These are phyloP conservation scores for Oryza glaberrima DNA, from an alignment of 176 grass and related monocot genomes.

Conservation along the genomic window DNA sequence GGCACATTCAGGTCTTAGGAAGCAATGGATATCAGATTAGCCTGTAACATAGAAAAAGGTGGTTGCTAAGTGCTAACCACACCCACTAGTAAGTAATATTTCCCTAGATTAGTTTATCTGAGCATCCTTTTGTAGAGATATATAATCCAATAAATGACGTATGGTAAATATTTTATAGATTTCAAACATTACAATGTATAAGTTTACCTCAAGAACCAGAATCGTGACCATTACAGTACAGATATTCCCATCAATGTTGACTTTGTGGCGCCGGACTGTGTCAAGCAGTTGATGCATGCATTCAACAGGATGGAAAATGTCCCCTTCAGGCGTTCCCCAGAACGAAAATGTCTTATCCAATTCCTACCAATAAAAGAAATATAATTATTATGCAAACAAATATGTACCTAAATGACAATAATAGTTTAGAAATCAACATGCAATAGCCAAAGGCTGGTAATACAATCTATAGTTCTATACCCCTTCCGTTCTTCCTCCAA, in stretches of 20 bases:
- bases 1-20: slow-evolving; percentile 10
- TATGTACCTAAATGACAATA: not conserved
- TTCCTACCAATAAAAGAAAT: slow-evolving; percentile 54
- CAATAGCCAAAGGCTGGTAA: not conserved
- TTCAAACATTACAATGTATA: slow-evolving; percentile 21
- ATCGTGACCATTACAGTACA: slow-evolving; percentile 96
- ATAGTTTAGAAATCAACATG: slow-evolving; percentile 21
- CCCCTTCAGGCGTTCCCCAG: slow-evolving; percentile 86
- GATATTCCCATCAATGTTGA: slow-evolving; percentile 96
- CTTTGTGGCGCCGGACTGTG: slow-evolving; percentile 79
- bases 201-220: slow-evolving; percentile 90
- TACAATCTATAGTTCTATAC: not conserved
- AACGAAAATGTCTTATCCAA: slow-evolving; percentile 79
- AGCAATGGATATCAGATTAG: slow-evolving; percentile 1
- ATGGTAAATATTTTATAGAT: slow-evolving; percentile 6
- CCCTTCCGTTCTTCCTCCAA: not conserved
- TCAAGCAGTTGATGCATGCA: slow-evolving; percentile 97
- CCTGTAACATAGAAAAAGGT: slow-evolving; percentile 35
- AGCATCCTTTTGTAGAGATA: not conserved
- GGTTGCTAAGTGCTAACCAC: not conserved
- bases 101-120: slow-evolving; percentile 2
- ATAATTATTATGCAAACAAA: slow-evolving; percentile 37
- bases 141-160: slow-evolving; percentile 4
- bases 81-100: not conserved
- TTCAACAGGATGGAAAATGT: slow-evolving; percentile 80